phyloP scores from a whole-genome alignment of 805 yeast species.

The Candida anglica region DNA sequence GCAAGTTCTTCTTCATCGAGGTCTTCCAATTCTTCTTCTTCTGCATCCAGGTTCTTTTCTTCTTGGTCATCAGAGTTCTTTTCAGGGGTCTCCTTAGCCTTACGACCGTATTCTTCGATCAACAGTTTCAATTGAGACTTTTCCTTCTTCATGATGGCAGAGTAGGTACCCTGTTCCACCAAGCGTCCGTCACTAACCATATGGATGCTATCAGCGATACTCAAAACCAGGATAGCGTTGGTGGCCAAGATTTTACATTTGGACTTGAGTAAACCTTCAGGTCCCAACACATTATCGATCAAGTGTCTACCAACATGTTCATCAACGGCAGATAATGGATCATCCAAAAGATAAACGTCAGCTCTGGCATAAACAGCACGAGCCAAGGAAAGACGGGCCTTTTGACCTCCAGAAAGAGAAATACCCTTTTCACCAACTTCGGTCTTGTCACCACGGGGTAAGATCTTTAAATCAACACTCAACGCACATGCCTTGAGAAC shows the following conservation, averaged over 20 bases:
- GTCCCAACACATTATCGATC: conserved; percentile 77
- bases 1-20: conserved; percentile 10
- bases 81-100: conserved; percentile 19
- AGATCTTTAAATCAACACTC: conserved; percentile 65
- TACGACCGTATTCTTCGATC: conserved; percentile 61
- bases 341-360: conserved; percentile 86
- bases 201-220: conserved; percentile 66
- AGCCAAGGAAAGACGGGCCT: conserved; percentile 91
- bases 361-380: conserved; percentile 95
- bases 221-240: conserved; percentile 76
- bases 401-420: conserved; percentile 95
- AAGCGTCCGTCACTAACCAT: conserved; percentile 68
- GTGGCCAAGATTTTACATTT: conserved; percentile 83
- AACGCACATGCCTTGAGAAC: conserved; percentile 90
- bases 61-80: conserved; percentile 15
- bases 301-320: conserved; percentile 92
- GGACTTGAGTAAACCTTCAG: conserved; percentile 67
- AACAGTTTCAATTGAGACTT: conserved; percentile 50
- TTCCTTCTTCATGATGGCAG: conserved; percentile 43
- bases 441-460: conserved; percentile 88
- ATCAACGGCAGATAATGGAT: conserved; percentile 93
- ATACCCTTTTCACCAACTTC: conserved; percentile 97
- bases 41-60: conserved; percentile 9
- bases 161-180: conserved; percentile 61
- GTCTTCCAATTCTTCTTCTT: conserved; percentile 19